phyloP scores from a whole-genome alignment of 78 protist species.

The Dictyostelium intermedium region DNA sequence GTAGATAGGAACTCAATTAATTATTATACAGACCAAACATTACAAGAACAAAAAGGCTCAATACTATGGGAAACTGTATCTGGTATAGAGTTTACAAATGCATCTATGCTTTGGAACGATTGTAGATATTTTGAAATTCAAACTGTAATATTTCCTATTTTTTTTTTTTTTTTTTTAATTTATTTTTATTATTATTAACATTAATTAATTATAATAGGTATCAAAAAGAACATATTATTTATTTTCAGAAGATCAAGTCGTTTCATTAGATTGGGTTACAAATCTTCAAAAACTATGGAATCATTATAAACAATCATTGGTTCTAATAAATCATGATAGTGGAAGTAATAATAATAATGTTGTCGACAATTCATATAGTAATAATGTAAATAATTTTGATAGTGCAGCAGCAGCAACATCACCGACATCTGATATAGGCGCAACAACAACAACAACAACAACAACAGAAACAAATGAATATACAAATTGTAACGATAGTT shows the following conservation, averaged over 20 bases:
- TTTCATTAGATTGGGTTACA: constrained; percentile 34
- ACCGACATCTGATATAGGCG: constrained; percentile 7
- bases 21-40: constrained; percentile 21
- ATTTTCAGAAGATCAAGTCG: constrained; percentile 51
- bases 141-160: constrained; percentile 37
- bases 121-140: constrained; percentile 59
- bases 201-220: not conserved
- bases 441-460: not conserved
- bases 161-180: not conserved
- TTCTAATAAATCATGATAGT: not conserved
- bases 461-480: constrained; percentile 3
- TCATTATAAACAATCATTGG: not conserved
- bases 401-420: not conserved
- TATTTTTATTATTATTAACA: not conserved
- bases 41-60: constrained; percentile 7
- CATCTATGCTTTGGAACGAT: constrained; percentile 21
- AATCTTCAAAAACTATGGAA: constrained; percentile 15
- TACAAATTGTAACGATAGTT: not conserved
- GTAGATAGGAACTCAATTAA: constrained; percentile 25
- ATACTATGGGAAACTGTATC: constrained; percentile 16
- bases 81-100: not conserved
- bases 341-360: not conserved
- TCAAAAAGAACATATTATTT: constrained; percentile 44
- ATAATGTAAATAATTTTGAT: constrained; percentile 23
- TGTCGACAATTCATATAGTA: not conserved